Evolutionary conservation across 148 eudicot species (phyloP).

Genomic region (Dianthus caryophyllus): DNA sequence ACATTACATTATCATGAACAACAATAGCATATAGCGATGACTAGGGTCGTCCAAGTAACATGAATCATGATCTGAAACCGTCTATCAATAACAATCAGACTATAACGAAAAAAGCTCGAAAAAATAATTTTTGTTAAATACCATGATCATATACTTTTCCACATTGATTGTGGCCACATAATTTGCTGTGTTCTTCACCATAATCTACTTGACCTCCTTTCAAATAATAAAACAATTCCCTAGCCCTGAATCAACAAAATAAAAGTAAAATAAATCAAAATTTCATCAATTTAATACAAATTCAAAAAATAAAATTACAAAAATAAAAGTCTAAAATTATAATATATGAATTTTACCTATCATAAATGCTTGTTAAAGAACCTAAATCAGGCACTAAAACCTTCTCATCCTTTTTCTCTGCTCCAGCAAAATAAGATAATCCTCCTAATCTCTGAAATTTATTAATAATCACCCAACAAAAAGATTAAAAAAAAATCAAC

Average conservation of each 20-base stretch:
- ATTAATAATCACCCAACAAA: not conserved
- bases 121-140: slow-evolving; percentile 16
- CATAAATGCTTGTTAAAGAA: slow-evolving; percentile 82
- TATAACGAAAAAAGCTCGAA: no score
- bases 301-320: not conserved
- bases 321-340: no score
- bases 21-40: no score
- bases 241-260: slow-evolving; percentile 53
- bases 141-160: slow-evolving; percentile 79
- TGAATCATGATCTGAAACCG: not conserved
- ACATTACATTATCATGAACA: slow-evolving; percentile 4
- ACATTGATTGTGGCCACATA: slow-evolving; percentile 79
- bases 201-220: slow-evolving; percentile 97
- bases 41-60: no score
- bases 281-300: not conserved
- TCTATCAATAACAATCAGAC: no score
- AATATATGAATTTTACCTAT: slow-evolving; percentile 38
- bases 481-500: not conserved
- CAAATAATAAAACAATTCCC: slow-evolving; percentile 91
- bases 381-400: slow-evolving; percentile 97
- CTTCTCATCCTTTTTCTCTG: slow-evolving; percentile 91
- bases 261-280: not conserved
- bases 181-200: slow-evolving; percentile 89
- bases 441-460: slow-evolving; percentile 69
- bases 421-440: slow-evolving; percentile 86